Evolutionary conservation across 495 filamentous ascomycete genomes (phyloP).

Genomic region (Apodospora peruviana): DNA sequence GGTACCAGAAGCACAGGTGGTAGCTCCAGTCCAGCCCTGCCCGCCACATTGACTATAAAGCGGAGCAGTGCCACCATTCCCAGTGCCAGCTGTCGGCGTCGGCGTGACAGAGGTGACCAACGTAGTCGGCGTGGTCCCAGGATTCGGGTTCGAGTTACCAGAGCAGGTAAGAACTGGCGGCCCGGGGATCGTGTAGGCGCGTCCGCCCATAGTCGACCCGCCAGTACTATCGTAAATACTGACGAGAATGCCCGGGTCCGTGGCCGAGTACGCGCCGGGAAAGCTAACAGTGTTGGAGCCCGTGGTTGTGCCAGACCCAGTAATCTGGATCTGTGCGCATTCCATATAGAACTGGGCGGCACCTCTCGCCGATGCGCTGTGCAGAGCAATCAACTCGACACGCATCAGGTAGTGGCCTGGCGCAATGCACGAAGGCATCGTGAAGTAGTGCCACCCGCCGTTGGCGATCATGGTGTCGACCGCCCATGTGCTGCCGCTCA

Average conservation of each 20-base stretch:
- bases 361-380: conserved; percentile 31
- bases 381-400: conserved; percentile 46
- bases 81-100: conserved; percentile 11
- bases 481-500: conserved; percentile 46
- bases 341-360: conserved; percentile 47
- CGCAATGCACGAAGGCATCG: conserved; percentile 41
- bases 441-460: conserved; percentile 44
- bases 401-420: conserved; percentile 49
- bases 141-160: conserved; percentile 5
- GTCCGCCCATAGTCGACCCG: conserved; percentile 1
- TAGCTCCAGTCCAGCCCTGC: conserved; percentile 37
- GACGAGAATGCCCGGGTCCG: conserved; percentile 45
- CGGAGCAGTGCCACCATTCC: conserved; percentile 23
- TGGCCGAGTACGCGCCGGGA: conserved; percentile 42
- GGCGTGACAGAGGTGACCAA: conserved; percentile 11
- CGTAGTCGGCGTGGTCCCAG: conserved; percentile 5
- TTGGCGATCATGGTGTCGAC: conserved; percentile 46
- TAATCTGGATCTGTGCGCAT: conserved; percentile 41
- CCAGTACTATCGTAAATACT: conserved; percentile 36
- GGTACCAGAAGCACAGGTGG: conserved; percentile 26
- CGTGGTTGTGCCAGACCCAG: conserved; percentile 28
- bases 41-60: conserved; percentile 44
- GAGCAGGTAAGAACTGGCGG: conserved; percentile 28
- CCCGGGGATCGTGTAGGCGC: conserved; percentile 33
- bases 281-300: conserved; percentile 33